Evolutionary conservation across 768 basidiomycete species (phyloP).

Genomic region (Boletellus sp.): DNA sequence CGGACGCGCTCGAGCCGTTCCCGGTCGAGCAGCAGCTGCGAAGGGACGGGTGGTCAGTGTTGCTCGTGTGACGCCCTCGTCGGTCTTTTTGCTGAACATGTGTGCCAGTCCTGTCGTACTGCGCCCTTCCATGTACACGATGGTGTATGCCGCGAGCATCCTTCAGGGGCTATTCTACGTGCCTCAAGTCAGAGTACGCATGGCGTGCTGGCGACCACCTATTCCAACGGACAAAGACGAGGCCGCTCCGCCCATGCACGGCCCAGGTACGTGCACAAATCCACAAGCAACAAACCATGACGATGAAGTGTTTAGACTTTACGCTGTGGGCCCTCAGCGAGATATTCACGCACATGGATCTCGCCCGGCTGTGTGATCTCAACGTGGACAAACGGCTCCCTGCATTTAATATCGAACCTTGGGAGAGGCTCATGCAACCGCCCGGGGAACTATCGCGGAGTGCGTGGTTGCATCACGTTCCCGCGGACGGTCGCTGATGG

Average conservation of each 20-base stretch:
- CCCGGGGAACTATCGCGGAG: constrained; percentile 44
- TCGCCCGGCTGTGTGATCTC: constrained; percentile 56
- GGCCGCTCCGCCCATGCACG: constrained; percentile 27
- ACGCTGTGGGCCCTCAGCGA: constrained; percentile 58
- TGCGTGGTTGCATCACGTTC: constrained; percentile 16
- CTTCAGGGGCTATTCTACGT: constrained; percentile 54
- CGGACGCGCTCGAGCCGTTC: constrained; percentile 48
- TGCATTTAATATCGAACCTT: constrained; percentile 42
- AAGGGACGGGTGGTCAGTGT: constrained; percentile 53
- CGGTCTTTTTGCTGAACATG: background rate
- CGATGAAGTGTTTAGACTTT: constrained; percentile 34
- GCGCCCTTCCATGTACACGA: constrained; percentile 49
- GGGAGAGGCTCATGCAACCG: constrained; percentile 32
- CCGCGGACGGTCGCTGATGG: constrained; percentile 11
- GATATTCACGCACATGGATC: constrained; percentile 66
- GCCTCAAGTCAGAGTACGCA: constrained; percentile 58
- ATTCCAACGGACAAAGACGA: constrained; percentile 16
- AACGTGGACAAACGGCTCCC: constrained; percentile 49
- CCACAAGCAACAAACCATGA: background rate
- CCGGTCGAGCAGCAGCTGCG: constrained; percentile 52
- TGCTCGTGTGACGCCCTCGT: background rate
- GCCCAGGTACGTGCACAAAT: constrained; percentile 34
- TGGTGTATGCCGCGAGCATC: constrained; percentile 61
- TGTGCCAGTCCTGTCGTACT: constrained; percentile 62
- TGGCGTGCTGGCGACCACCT: constrained; percentile 37